Conservation (phyloP, 352 stramenopile genomes). For the Globisporangium iwayamae region DNA sequence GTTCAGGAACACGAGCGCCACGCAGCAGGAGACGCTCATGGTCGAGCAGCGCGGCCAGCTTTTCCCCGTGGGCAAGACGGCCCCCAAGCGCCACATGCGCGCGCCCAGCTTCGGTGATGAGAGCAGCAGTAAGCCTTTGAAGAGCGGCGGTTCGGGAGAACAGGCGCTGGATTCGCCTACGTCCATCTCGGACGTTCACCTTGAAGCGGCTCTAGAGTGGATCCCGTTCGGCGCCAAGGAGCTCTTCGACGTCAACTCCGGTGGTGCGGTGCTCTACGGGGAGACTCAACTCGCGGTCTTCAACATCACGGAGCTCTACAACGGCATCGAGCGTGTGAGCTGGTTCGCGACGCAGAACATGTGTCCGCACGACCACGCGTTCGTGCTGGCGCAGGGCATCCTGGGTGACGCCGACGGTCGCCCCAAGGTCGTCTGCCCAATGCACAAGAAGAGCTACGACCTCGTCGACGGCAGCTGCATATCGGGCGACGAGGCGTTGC, state of each 20-base stretch:
- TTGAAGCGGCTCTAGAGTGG: constrained; percentile 45
- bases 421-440: constrained; percentile 88
- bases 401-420: constrained; percentile 72
- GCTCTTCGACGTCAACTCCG: constrained; percentile 81
- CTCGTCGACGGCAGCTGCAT: constrained; percentile 75
- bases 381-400: constrained; percentile 91
- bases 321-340: constrained; percentile 61
- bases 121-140: constrained; percentile 3
- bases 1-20: constrained; percentile 89
- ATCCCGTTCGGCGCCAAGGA: constrained; percentile 64
- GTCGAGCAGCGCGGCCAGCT: constrained; percentile 83
- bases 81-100: constrained; percentile 50
- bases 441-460: constrained; percentile 92
- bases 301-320: constrained; percentile 68
- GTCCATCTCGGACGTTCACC: constrained; percentile 18
- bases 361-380: constrained; percentile 90
- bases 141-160: not conserved
- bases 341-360: constrained; percentile 94
- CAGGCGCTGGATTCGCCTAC: constrained; percentile 31
- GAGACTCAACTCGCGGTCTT: constrained; percentile 90
- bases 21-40: constrained; percentile 54
- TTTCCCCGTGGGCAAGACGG: constrained; percentile 64
- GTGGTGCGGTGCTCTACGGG: constrained; percentile 86
- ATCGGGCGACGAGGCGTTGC: constrained; percentile 55
- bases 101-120: constrained; percentile 38